Base-by-base conservation (phyloP, 2,329 filamentous ascomycete genomes). In the Fusarium sp. region DNA sequence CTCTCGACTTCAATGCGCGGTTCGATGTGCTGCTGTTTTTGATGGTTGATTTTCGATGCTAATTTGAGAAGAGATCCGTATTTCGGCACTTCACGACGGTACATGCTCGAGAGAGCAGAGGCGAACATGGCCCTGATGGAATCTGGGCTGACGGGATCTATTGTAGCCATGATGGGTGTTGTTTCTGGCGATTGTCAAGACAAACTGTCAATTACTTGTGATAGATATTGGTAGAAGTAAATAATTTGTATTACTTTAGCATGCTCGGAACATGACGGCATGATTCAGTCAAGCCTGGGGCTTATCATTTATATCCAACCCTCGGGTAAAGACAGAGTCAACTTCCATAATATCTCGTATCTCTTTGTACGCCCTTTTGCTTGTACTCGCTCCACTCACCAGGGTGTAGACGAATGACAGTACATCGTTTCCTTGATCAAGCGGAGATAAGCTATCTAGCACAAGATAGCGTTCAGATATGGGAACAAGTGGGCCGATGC, bases 51-150 rank as follows among this genome's bases (percentile, higher is more conserved):
- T 1, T 56, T 49, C 5, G 63, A 63, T 6, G 79, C 78, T 7
- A 79, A 75, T 0, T 62, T 61, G 20, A 79, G 64, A 7, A 79
- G 71, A 15, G 75, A 68, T 15, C 74, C 75, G 39, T 80, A 80
- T 8, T 78, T 56, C 1, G 77, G 78, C 6, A 80, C 77, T 49
- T 79, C 78, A 15, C 67, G 53, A 27, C 70, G 71, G 56, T 80
- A 80, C 77, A 80, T 79, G 25, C 68, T 68, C 3, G 78, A 80
- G 62, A 80, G 70, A 27, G 76, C 74, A 0, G 73, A 56, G 8
- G 76, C 72, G 55, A 78, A 78, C 60, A 63, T 45, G 6, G 65
- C 60, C 33, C 65, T 55, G 50, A 56, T 62, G 14, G 52, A 20
- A 35, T 69, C 66, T 11, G 67, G 62, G 19, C 37, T 66, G 27